phyloP scores from a whole-genome alignment of 352 stramenopile genomes.

The Ochromonadaceae sp. region DNA sequence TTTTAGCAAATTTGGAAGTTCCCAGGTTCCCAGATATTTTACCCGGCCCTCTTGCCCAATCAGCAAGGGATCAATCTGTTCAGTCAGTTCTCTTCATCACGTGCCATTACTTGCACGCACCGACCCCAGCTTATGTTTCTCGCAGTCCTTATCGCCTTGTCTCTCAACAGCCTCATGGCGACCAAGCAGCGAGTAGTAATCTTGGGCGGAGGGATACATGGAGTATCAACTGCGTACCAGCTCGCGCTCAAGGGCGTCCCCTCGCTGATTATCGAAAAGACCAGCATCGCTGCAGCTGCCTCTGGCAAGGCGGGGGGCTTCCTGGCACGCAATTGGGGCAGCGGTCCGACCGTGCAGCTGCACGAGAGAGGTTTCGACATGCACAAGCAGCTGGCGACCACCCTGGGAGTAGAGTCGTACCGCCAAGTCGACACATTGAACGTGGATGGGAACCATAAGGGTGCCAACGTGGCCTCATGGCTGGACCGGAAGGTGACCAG shows the following conservation, averaged over 20 bases:
- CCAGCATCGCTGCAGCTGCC: constrained; percentile 24
- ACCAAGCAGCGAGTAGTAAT: constrained; percentile 18
- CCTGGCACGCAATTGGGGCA: constrained; percentile 30
- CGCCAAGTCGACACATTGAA: constrained; percentile 20
- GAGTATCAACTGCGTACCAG: constrained; percentile 21
- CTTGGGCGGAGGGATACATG: constrained; percentile 23
- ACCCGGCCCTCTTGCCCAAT: too few species aligned
- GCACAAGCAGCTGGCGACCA: constrained; percentile 16
- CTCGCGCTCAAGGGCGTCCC: not conserved
- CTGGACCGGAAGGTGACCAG: not conserved
- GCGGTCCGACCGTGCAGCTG: constrained; percentile 20
- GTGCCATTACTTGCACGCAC: too few species aligned
- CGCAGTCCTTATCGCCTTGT: too few species aligned
- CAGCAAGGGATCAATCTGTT: too few species aligned
- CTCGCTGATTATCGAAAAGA: constrained; percentile 18
- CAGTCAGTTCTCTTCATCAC: too few species aligned
- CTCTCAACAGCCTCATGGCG: too few species aligned
- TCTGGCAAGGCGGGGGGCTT: constrained; percentile 35
- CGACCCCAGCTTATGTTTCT: too few species aligned
- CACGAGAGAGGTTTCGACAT: constrained; percentile 25
- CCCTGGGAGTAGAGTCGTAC: constrained; percentile 24
- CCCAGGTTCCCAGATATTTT: too few species aligned
- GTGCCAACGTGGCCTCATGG: not conserved
- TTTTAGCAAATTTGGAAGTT: too few species aligned
- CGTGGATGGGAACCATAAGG: constrained; percentile 4